Evolutionary conservation across 1,284 basidiomycete genomes (phyloP), one percentile per base, ranked within the genome.

Genomic region (Ceratobasidium sp.): DNA sequence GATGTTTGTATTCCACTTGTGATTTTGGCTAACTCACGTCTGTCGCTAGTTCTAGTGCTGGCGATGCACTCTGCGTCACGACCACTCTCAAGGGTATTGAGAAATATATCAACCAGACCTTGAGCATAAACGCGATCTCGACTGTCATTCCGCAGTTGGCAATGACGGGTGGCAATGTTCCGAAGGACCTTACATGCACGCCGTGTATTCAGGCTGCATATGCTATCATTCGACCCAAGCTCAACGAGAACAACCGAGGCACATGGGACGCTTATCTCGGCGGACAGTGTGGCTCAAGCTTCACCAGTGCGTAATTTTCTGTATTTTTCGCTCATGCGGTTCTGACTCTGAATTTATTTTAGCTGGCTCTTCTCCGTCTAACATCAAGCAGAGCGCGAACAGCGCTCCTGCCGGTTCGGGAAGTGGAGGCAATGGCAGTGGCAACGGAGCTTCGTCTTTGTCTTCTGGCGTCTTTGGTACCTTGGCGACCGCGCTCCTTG

Each of bases 21-120:
- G 12, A 33, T 26, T 20, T 0, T 12, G n/a, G 23, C 23, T 42
- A 44, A 40, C 23, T 42, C 6, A 20, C 39, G 26, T 1, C 9
- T 49, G 4, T 49, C 64, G 6, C 3, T 28, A 64, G 60, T 33
- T 53, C 72, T 15, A 66, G 44, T 26, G 33, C 20, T 20, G 2
- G 18, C 60, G 39, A 66, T 49, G 46, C 60, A 12, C 49, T 55
- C 7, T 76, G 72, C 28, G 33, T 76, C 0, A 76, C 72, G 5
- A 46, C 72, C 7, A 76, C 72, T 6, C 61, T 76, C 49, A 33
- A 76, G 26, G 51, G 13, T 9, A 51, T 76, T 40, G 72, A 76
- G 28, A 53, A 1, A 4, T 76, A 40, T 12, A 12, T 55, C 15
- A 46, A 61, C 18, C 3, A 40, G 12, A 46, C 72, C 0, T n/a